Base-by-base conservation (phyloP, 2,329 filamentous ascomycete genomes). In the Verruconis gallopava region DNA sequence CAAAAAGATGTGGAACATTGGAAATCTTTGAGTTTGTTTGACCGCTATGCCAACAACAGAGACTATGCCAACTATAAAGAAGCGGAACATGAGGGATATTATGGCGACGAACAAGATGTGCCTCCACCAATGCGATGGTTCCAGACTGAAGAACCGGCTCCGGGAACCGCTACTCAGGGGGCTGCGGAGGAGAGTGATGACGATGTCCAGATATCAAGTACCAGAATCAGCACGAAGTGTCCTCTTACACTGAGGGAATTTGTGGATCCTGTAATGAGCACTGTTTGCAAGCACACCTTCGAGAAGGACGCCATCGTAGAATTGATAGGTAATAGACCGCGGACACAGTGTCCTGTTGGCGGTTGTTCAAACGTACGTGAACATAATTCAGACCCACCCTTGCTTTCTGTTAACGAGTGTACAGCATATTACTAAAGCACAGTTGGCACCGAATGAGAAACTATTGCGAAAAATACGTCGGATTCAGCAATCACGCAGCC, bases 241-340 rank as follows among this genome's bases (percentile, higher is more conserved):
- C 80, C 81, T 0, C 57, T 88, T 15, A 81, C 80, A 0, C 63
- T 85, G 48, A 65, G 66, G 40, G 64, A 71, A 66, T 0, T 78
- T 77, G 48, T 85, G 85, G 0, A 86, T 63, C 81, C 81, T 85
- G 57, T 85, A 80, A 53, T 85, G 81, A 0, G 79, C 81, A 0
- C 72, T 79, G 50, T 85, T 83, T 25, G 76, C 80, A 3, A 85
- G 68, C 71, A 85, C 74, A 58, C 72, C 0, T 88, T 84, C 54
- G 79, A 88, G 53, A 79, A 74, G 56, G 53, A 56, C 1, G 73
- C 75, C 1, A 78, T 88, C 30, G 44, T 73, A 18, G 69, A 75
- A 34, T 78, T 66, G 55, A 67, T 67, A 28, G 42, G 55, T 3
- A 40, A 9, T 9, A 36, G 18, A 30, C 25, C 25, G 25, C 25